Evolutionary conservation across 352 stramenopile species (phyloP).

Genomic region (Pythium phragmitis): DNA sequence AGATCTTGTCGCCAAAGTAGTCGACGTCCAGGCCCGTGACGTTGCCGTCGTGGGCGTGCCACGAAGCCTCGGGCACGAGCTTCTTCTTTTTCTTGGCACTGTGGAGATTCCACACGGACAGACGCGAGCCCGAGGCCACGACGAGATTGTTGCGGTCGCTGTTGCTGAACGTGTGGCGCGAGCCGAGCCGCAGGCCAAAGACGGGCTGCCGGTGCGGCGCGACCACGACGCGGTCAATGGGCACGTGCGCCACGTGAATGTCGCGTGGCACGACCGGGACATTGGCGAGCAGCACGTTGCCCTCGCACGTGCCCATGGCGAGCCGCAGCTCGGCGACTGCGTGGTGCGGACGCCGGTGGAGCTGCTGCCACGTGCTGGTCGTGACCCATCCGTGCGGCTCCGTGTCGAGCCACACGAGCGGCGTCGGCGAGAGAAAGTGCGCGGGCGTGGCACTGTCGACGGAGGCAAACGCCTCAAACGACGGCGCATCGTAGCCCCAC

Average conservation of each 20-base stretch:
- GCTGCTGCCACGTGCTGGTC: slow-evolving; percentile 67
- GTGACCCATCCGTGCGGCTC: slow-evolving; percentile 72
- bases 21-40: slow-evolving; percentile 58
- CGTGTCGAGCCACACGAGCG: slow-evolving; percentile 62
- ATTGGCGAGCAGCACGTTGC: slow-evolving; percentile 51
- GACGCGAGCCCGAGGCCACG: slow-evolving; percentile 57
- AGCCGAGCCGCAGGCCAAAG: slow-evolving; percentile 53
- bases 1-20: slow-evolving; percentile 65
- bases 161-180: slow-evolving; percentile 48
- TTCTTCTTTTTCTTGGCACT: slow-evolving; percentile 35
- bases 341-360: slow-evolving; percentile 34
- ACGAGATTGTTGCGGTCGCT: slow-evolving; percentile 54
- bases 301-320: slow-evolving; percentile 58
- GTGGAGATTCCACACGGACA: slow-evolving; percentile 73
- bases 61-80: slow-evolving; percentile 29
- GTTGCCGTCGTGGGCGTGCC: slow-evolving; percentile 71
- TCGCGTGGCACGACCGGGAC: slow-evolving; percentile 33
- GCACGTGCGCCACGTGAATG: slow-evolving; percentile 26
- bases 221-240: slow-evolving; percentile 49
- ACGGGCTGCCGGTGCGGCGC: slow-evolving; percentile 65
- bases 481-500: slow-evolving; percentile 62
- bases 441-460: neutral
- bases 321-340: slow-evolving; percentile 33
- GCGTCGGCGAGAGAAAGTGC: slow-evolving; percentile 36
- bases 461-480: slow-evolving; percentile 31